These are phyloP conservation scores for Stachybotrys chartarum DNA, from an alignment of 2,329 filamentous ascomycete species.

Conservation along the genomic window DNA sequence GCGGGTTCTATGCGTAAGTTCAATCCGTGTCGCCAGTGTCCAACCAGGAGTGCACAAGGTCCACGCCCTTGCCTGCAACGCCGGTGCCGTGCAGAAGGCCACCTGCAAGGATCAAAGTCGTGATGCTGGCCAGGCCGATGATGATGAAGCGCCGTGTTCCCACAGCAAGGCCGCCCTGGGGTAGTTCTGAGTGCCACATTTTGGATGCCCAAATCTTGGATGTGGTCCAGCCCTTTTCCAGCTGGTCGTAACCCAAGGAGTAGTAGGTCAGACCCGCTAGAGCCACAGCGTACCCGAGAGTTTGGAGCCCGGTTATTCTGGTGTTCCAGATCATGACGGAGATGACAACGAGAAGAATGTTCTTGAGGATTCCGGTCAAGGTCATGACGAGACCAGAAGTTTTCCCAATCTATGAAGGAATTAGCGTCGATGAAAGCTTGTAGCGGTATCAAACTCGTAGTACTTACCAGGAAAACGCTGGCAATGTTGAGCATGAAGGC, in stretches of 20 bases:
- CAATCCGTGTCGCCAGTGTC: conserved; percentile 9
- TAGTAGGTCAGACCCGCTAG: conserved; percentile 43
- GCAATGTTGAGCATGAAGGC: conserved; percentile 78
- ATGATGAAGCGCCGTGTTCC: conserved; percentile 16
- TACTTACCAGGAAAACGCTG: conserved; percentile 74
- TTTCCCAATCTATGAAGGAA: conserved; percentile 62
- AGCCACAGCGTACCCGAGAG: conserved; percentile 71
- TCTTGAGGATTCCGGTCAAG: conserved; percentile 79
- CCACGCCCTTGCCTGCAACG: background rate
- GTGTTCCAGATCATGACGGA: conserved; percentile 76
- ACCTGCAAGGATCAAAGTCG: conserved; percentile 8
- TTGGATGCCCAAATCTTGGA: conserved; percentile 14
- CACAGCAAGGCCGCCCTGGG: conserved; percentile 11
- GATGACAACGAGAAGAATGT: conserved; percentile 71
- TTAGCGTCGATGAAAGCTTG: conserved; percentile 5
- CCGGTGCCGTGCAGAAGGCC: conserved; percentile 3
- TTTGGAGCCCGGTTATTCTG: conserved; percentile 62
- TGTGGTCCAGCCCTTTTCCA: conserved; percentile 14
- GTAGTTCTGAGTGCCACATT: conserved; percentile 11
- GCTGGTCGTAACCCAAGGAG: conserved; percentile 32
- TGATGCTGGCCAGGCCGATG: conserved; percentile 15
- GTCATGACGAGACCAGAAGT: conserved; percentile 83
- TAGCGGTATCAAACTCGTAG: conserved; percentile 5
- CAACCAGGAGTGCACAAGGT: conserved; percentile 2
- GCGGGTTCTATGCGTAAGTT: background rate